Evolutionary conservation across 2,329 filamentous ascomycete genomes (phyloP).

Genomic region (Drechslerella stenobrocha): DNA sequence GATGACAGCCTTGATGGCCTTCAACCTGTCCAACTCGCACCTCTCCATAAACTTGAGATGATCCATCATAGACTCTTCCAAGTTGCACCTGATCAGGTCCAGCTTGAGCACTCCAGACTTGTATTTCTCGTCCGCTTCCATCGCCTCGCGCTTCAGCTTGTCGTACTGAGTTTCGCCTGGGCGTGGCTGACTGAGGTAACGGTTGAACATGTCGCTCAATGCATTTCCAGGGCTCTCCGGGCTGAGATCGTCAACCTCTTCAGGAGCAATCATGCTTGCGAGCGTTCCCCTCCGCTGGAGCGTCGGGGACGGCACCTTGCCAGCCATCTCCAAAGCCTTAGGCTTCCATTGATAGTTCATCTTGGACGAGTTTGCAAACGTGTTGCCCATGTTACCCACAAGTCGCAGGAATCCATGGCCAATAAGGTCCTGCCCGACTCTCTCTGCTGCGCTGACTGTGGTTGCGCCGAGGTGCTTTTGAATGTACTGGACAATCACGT

Average conservation of each 20-base stretch:
- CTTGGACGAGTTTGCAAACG: constrained; percentile 94
- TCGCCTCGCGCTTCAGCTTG: constrained; percentile 81
- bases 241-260: constrained; percentile 59
- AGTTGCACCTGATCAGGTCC: constrained; percentile 84
- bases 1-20: constrained; percentile 97
- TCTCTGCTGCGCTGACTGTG: constrained; percentile 86
- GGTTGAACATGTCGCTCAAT: constrained; percentile 90
- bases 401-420: constrained; percentile 82
- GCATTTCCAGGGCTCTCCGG: constrained; percentile 80
- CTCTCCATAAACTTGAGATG: constrained; percentile 96
- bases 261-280: constrained; percentile 70
- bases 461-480: constrained; percentile 83
- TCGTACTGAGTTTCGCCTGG: constrained; percentile 93
- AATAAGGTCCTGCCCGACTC: constrained; percentile 91
- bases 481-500: constrained; percentile 94
- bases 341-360: constrained; percentile 98
- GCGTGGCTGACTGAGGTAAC: constrained; percentile 82
- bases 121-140: constrained; percentile 90
- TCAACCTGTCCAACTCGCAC: constrained; percentile 91
- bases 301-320: constrained; percentile 58
- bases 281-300: constrained; percentile 78
- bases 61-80: constrained; percentile 93
- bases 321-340: constrained; percentile 84
- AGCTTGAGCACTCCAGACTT: constrained; percentile 82
- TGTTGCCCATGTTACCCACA: constrained; percentile 90